phyloP scores from a whole-genome alignment of 139 green algal species.

The Chlorella sp. region DNA sequence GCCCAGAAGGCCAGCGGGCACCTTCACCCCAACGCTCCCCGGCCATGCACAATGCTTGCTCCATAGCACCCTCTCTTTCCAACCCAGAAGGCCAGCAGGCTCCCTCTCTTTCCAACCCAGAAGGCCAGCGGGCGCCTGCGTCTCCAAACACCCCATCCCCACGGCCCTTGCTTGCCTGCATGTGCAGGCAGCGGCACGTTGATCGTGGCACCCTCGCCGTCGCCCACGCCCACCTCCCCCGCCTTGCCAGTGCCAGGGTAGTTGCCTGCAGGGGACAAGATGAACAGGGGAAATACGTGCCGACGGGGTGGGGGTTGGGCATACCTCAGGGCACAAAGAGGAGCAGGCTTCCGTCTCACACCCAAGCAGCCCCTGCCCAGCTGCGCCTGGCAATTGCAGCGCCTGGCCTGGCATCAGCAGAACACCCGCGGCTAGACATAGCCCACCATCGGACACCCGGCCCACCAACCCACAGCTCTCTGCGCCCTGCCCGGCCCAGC shows the following conservation, averaged over 20 bases:
- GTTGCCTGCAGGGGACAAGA: not conserved
- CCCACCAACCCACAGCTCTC: too few relatives aligned
- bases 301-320: not conserved
- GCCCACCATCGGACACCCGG: not conserved
- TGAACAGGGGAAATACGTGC: not conserved
- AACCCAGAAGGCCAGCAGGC: not conserved
- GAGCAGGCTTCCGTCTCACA: too few relatives aligned
- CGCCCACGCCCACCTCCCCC: conserved; percentile 66
- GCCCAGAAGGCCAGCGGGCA: not conserved
- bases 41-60: not conserved
- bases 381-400: not conserved
- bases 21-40: too few relatives aligned
- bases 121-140: not conserved
- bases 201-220: conserved; percentile 78
- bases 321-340: not conserved
- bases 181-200: conserved; percentile 83
- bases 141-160: not conserved
- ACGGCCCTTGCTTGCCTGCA: not conserved
- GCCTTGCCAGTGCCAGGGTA: conserved; percentile 74
- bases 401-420: not conserved
- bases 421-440: not conserved
- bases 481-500: too few relatives aligned
- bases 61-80: not conserved
- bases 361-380: not conserved
- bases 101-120: not conserved